phyloP scores from a whole-genome alignment of 495 filamentous ascomycete species.

The Daldinia concentrica region DNA sequence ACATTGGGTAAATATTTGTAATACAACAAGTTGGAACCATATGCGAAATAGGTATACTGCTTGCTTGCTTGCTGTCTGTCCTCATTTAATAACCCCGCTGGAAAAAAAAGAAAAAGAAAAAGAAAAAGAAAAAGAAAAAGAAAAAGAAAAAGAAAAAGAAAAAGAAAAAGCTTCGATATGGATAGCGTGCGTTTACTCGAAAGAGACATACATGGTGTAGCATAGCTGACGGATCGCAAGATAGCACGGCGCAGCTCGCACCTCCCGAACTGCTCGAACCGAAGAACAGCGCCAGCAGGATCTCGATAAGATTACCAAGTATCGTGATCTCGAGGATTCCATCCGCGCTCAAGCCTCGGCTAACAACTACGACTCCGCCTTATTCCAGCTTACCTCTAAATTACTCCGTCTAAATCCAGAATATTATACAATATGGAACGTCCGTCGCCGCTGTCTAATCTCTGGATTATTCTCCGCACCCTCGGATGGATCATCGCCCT shows the following conservation, averaged over 20 bases:
- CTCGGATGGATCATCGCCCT: constrained; percentile 61
- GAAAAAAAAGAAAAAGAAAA: no score
- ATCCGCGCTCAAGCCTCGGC: constrained; percentile 64
- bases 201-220: background rate
- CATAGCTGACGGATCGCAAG: constrained; percentile 46
- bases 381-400: constrained; percentile 78
- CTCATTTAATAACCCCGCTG: background rate
- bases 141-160: no score
- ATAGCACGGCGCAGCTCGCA: constrained; percentile 82
- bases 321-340: constrained; percentile 72
- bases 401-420: constrained; percentile 91
- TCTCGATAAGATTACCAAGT: constrained; percentile 78
- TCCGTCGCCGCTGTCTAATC: constrained; percentile 75
- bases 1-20: background rate
- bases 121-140: no score
- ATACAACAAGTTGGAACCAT: background rate
- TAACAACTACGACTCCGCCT: constrained; percentile 70
- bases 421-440: constrained; percentile 99
- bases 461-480: constrained; percentile 63
- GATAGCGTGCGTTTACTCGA: constrained; percentile 57
- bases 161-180: background rate
- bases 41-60: background rate
- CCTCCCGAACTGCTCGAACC: constrained; percentile 67
- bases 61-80: background rate
- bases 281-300: constrained; percentile 74